Percentiles rank a stretch among this genome's conserved stretches.
phyloP scores from a whole-genome alignment of 306 rosid species.

The Gleditsia sinensis region DNA sequence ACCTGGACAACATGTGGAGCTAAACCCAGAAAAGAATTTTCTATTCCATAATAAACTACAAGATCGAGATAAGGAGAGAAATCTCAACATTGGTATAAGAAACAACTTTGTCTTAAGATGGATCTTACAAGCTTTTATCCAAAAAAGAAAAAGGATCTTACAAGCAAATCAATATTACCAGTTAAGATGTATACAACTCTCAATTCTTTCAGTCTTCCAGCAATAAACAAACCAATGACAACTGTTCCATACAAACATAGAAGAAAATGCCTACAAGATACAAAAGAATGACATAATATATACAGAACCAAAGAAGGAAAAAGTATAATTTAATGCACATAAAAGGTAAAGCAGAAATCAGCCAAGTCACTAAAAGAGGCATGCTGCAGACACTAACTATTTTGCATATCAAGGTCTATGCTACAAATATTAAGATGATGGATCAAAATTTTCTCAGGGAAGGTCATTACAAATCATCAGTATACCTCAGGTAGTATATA shows the following conservation, averaged over 20 bases:
- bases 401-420: background rate
- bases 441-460: background rate
- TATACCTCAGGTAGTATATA: background rate
- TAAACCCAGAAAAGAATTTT: constrained; percentile 64
- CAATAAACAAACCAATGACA: constrained; percentile 69
- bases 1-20: constrained; percentile 90
- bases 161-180: constrained; percentile 51
- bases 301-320: constrained; percentile 27
- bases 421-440: background rate
- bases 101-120: constrained; percentile 23
- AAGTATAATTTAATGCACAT: constrained; percentile 6
- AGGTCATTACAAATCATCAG: background rate
- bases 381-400: background rate
- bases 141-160: too few species aligned
- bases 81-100: constrained; percentile 34
- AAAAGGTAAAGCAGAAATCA: constrained; percentile 15
- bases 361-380: background rate
- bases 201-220: constrained; percentile 74
- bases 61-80: constrained; percentile 27
- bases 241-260: constrained; percentile 81
- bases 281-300: constrained; percentile 34
- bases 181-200: constrained; percentile 70
- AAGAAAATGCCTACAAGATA: constrained; percentile 82
- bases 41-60: constrained; percentile 85
- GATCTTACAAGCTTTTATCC: constrained; percentile 5